Base-by-base conservation (phyloP, 2,329 filamentous ascomycete species). In the Trichoderma afroharzianum region DNA sequence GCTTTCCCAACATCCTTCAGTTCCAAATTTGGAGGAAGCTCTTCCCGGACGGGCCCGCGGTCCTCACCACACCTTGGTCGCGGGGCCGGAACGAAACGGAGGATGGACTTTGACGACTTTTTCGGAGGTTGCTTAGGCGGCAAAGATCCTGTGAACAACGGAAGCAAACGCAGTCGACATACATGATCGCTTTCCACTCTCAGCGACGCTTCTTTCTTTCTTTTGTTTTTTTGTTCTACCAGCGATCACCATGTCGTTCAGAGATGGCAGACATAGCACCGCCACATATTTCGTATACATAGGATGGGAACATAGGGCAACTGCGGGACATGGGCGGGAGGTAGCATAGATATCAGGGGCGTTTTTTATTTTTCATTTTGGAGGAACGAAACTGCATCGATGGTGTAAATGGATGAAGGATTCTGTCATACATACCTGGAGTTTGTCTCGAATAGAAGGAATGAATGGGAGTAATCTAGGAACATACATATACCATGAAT, bases 71-170 rank as follows among this genome's bases (percentile, higher is more conserved):
- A 87, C 62, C 81, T 93, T 9, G 89, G 90, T 5, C 86, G 87
- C 72, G 90, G 88, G 7, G 88, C 91, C 9, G 92, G 92, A 2
- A 86, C 89, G 75, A 95, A 95, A 80, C 87, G 92, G 55, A 88
- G 92, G 76, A 86, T 93, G 75, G 91, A 92, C 76, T 87, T 93
- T 76, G 88, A 89, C 28, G 92, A 95, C 77, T 90, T 94, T 68
- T 94, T 94, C 78, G 92, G 93, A 8, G 88, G 89, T 68, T 89
- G 88, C 74, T 79, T 92, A 64, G 86, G 86, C 72, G 88, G 88
- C 57, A 91, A 91, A 77, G 91, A 93, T 73, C 79, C 84, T 39
- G 86, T 87, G 74, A 83, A 85, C 15, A 82, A 81, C 33, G 80
- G 80, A 43, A 81, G 82, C 55, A 90, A 90, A 78, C 82, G 88